These are phyloP conservation scores for Xylaria sp. DNA, from an alignment of 2,329 filamentous ascomycete genomes.

Conservation along the genomic window DNA sequence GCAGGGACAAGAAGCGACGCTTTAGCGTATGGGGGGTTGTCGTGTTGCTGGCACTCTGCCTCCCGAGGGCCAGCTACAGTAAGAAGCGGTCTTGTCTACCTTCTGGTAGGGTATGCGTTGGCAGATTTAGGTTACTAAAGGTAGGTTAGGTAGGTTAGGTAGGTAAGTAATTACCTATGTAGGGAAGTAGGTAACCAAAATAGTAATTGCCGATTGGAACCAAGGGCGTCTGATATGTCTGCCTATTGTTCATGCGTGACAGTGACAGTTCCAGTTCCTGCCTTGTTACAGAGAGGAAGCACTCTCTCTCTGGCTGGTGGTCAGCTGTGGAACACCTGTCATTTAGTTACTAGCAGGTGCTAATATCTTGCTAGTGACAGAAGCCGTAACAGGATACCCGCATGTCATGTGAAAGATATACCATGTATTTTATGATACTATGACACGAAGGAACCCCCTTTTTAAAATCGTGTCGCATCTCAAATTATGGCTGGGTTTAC, in stretches of 20 bases:
- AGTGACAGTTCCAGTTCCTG: constrained; percentile 14
- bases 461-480: background rate
- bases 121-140: no score
- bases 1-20: constrained; percentile 28
- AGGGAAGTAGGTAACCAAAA: background rate
- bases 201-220: constrained; percentile 1
- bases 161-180: background rate
- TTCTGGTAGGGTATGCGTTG: no score
- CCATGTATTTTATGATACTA: background rate
- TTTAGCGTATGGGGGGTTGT: constrained; percentile 31
- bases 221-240: constrained; percentile 18
- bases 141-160: background rate
- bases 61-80: background rate
- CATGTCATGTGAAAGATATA: background rate
- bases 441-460: constrained; percentile 1
- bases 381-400: constrained; percentile 1
- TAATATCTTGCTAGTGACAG: background rate
- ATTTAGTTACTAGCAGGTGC: background rate
- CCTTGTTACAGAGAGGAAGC: constrained; percentile 1
- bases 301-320: background rate
- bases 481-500: background rate
- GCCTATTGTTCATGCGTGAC: constrained; percentile 25
- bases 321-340: constrained; percentile 29
- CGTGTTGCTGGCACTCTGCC: constrained; percentile 19
- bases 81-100: background rate